phyloP scores from a whole-genome alignment of 1,284 basidiomycete species.

The Peniophora sp. region DNA sequence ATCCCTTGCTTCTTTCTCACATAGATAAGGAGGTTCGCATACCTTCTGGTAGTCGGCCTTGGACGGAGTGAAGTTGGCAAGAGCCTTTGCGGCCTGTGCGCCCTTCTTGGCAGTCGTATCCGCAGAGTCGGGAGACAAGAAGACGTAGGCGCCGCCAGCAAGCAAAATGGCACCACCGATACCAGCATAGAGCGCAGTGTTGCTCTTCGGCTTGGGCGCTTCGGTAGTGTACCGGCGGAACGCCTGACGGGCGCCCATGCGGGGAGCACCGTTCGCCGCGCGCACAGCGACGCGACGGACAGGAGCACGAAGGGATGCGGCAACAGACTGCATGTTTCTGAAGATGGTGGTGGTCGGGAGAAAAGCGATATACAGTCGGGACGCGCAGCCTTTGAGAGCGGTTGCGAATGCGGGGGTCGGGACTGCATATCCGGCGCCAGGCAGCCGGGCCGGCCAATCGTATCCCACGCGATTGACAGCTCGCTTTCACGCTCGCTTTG shows the following conservation, averaged over 20 bases:
- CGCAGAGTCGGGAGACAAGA: conserved; percentile 36
- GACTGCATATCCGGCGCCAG: not conserved
- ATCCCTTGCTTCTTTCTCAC: not conserved
- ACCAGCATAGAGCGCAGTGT: conserved; percentile 45
- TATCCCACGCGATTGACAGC: no score
- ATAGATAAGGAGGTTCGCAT: conserved; percentile 2
- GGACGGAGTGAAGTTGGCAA: conserved; percentile 54
- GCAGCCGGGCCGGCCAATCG: no score
- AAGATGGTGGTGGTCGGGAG: conserved; percentile 4
- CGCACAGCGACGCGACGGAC: conserved; percentile 31
- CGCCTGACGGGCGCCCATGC: conserved; percentile 21
- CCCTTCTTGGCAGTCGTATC: conserved; percentile 50
- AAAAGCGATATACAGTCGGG: not conserved
- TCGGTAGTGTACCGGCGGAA: conserved; percentile 56
- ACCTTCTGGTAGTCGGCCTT: conserved; percentile 86
- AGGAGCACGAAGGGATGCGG: conserved; percentile 36
- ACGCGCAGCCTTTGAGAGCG: not conserved
- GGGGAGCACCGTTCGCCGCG: conserved; percentile 24
- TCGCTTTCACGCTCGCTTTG: no score
- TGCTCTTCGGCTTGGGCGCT: conserved; percentile 32
- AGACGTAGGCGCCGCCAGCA: conserved; percentile 45
- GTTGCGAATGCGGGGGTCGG: not conserved
- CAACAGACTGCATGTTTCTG: conserved; percentile 37
- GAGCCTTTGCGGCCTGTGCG: conserved; percentile 53
- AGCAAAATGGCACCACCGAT: conserved; percentile 42